Evolutionary conservation across 495 filamentous ascomycete genomes (phyloP), one percentile per base, ranked within the genome.

Genomic region (Penicillium taxi): DNA sequence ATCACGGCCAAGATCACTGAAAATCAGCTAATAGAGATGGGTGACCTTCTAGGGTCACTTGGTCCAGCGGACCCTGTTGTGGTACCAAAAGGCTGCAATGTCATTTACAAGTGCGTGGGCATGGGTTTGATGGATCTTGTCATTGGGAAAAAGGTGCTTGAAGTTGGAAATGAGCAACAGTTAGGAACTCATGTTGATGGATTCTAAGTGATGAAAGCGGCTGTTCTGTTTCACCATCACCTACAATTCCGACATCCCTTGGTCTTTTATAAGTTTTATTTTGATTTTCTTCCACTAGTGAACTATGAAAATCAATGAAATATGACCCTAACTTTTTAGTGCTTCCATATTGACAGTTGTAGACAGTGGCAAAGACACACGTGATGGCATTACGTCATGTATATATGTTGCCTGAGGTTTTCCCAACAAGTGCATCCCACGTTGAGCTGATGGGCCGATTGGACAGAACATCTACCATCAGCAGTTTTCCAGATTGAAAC

Each of bases 11-110:
- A 74, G 6, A 53, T 96, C 4, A 56, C 58, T 22, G 69, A 76
- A 5, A 69, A 73, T 13, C 77, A 93, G 43, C 61, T 96, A 19
- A 74, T 89, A 6, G 89, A 98, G 70, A 70, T 88, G 24, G 89
- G 89, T 1, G 87, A 93, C 50, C 47, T 94, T 39, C 70, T 87
- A 31, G 81, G 82, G 67, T 47, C 59, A 38, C 45, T 57, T 41
- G 53, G 58, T 27, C 44, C 45, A 25, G 35, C 23, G 0, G 43
- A 43, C 4, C 8, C 45, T 0, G 17, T 63, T 17, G 27, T 45
- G 24, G 44, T 64, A 15, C 50, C 52, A 2, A 39, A 48, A 17
- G 56, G 53, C 1, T 82, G 83, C 2, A 95, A 94, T 64, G 84
- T 95, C 29, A 53, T 69, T 22, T 63, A 59, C 18, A 69, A 69